Base-by-base conservation (phyloP, 1,284 basidiomycete species). In the Pascua sp. region DNA sequence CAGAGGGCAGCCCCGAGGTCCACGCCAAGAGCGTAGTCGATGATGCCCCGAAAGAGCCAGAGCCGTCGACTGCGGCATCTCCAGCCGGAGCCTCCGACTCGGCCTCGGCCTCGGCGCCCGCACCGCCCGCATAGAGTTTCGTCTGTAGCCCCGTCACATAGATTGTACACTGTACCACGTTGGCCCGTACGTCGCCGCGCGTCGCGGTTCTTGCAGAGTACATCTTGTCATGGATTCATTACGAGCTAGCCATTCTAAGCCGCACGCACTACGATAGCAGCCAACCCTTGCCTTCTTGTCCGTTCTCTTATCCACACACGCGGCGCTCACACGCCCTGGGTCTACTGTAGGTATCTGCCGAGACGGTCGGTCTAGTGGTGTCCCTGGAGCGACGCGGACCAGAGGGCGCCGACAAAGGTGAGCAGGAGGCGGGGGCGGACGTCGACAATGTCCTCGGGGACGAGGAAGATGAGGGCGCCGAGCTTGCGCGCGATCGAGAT, bases 401-500 rank as follows among this genome's bases (percentile, higher is more conserved):
- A 73, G 11, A 76, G 57, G 39, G 73, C 73, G 38, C 81, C 82
- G 24, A 84, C 82, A 66, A 83, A 83, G 3, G 82, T 83, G 66
- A 83, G 77, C 61, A 83, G 80, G 73, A 93, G 81, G 63, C 89
- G 85, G 39, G 90, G 84, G 52, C 91, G 85, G 59, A 93, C 83
- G 73, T 93, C 91, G 41, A 93, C 90, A 67, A 93, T 91, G 78
- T 93, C 76, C 77, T 98, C 96, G 1, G 95, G 93, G 0, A 98
- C 96, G 60, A 98, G 81, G 83, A 98, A 98, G 71, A 98, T 98
- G 68, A 98, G 80, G 5, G 92, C 91, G 55, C 93, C 91, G 85
- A 96, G 86, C 84, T 98, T 98, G 72, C 95, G 84, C 18, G 95
- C 94, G 68, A 98, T 97, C 7, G 91, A 95, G 69, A 98, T 98